Base-by-base conservation (phyloP, 495 filamentous ascomycete species). In the Aspergillus steynii region DNA sequence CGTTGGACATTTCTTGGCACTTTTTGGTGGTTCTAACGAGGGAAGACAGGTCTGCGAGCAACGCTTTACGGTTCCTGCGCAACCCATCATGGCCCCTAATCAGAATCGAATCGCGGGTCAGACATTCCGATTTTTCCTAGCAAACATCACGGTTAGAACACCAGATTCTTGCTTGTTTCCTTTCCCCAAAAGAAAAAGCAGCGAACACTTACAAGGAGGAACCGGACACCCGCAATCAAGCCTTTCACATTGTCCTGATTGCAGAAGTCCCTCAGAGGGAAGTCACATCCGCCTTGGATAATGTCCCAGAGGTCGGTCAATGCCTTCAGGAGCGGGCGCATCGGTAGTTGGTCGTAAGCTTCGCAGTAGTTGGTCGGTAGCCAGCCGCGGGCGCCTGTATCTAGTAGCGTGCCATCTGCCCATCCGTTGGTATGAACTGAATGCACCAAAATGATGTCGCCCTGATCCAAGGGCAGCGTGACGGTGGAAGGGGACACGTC, bases 341-440 rank as follows among this genome's bases (percentile, higher is more conserved):
- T 94, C 54, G 90, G 86, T 26, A 91, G 80, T 51, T 92, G 89
- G 62, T 96, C 90, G 71, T 97, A 99, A 10, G 90, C 84, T 71
- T 97, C 92, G 79, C 96, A 99, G 72, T 98, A 98, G 73, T 99
- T 99, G 3, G 96, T 98, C 31, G 96, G 96, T 59, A 99, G 79
- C 96, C 96, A 99, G 59, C 96, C 96, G 66, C 96, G 85, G 58
- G 89, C 89, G 20, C 94, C 95, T 12, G 91, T 90, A 56, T 90
- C 83, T 56, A 99, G 76, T 50, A 97, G 80, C n/a, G 96, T 99
- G 47, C 96, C 96, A 74, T 99, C 96, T 47, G 95, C 96, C 96
- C 96, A 99, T 67, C 96, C 96, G 79, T 97, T 99, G 53, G 91
- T 92, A 77, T 99, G 96, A 65, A 99, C 90, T 14, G 95, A 97